Conservation (phyloP, 495 filamentous ascomycete genomes). For the Penicillium flavigenum region DNA sequence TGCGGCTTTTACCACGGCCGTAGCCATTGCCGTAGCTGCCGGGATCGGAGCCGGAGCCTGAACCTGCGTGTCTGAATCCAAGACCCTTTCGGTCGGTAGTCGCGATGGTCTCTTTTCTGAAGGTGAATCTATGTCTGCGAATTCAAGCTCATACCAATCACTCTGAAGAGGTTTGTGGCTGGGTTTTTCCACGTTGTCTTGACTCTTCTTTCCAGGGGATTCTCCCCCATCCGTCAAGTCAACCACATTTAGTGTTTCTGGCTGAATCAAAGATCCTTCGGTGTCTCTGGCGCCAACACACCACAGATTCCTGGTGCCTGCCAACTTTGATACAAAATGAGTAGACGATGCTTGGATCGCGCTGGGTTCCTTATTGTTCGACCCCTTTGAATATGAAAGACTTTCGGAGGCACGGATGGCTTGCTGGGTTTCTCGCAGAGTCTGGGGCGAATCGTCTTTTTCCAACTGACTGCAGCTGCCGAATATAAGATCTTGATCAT, state of each 20-base stretch:
- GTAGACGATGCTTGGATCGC: neutral
- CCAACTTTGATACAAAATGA: constrained; percentile 28
- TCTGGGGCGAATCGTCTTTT: constrained; percentile 67
- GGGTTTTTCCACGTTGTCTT: neutral
- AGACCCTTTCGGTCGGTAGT: neutral
- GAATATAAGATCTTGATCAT: constrained; percentile 80
- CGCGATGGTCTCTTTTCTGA: neutral
- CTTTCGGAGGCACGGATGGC: constrained; percentile 64
- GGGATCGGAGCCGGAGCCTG: neutral
- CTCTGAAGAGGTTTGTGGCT: constrained; percentile 8
- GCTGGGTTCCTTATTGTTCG: neutral
- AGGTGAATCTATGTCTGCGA: constrained; percentile 27
- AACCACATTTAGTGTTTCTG: constrained; percentile 57
- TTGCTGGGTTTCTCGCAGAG: constrained; percentile 65
- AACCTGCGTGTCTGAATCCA: neutral
- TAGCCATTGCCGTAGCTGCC: neutral
- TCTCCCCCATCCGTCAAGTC: constrained; percentile 37
- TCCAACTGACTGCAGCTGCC: constrained; percentile 91
- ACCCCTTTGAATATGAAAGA: constrained; percentile 3
- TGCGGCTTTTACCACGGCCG: neutral
- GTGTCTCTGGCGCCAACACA: constrained; percentile 63
- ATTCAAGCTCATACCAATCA: constrained; percentile 39
- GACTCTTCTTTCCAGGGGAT: neutral
- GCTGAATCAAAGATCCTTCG: constrained; percentile 58
- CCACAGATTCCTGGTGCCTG: constrained; percentile 57